Evolutionary conservation across 2,329 filamentous ascomycete genomes (phyloP), one percentile per base, ranked within the genome.

Genomic region (Xylariaceae sp.): DNA sequence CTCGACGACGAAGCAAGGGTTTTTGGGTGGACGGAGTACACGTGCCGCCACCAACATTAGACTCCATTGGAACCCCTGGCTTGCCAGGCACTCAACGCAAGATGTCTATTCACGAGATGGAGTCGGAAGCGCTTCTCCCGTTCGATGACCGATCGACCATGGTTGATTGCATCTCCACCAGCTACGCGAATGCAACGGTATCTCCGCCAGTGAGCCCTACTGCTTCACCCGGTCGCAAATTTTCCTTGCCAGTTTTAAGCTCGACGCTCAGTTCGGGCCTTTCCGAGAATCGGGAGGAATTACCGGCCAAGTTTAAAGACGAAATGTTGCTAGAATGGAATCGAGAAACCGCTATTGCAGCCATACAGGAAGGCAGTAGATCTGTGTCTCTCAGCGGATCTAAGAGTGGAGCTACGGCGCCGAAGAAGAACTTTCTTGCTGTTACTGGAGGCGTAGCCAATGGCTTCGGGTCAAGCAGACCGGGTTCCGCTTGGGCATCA

Each of bases 241-340:
- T 87, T 64, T 79, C 81, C 3, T 80, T 87, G 47, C 86, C 88
- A 0, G 80, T 87, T 4, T 73, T 89, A 13, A 80, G 78, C 52
- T 81, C 74, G 56, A 77, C 70, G 62, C 72, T 78, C 65, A 78
- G 68, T 70, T 70, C 70, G 34, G 75, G 68, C 56, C 74, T 75
- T 7, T 69, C 73, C 55, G 71, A 77, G 18, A 68, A 70, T 3
- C 77, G 80, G 42, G 73, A 75, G n/a, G 81, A 87, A 59, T 77
- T 96, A 2, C 88, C 91, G 0, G 72, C 77, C 13, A 80, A 78
- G 34, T 83, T 91, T 66, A 85, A 82, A 64, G 89, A 94, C 62
- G 83, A 90, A 65, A 89, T 97, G 82, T 76, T 91, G 59, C 78
- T 83, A 17, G 84, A 89, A 52, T 97, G 93, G 93, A 88, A 85